A percentile compares a stretch with the other conserved stretches of the same genome.
phyloP scores from a whole-genome alignment of 805 yeast genomes.

The Lipomyces chichibuensis region DNA sequence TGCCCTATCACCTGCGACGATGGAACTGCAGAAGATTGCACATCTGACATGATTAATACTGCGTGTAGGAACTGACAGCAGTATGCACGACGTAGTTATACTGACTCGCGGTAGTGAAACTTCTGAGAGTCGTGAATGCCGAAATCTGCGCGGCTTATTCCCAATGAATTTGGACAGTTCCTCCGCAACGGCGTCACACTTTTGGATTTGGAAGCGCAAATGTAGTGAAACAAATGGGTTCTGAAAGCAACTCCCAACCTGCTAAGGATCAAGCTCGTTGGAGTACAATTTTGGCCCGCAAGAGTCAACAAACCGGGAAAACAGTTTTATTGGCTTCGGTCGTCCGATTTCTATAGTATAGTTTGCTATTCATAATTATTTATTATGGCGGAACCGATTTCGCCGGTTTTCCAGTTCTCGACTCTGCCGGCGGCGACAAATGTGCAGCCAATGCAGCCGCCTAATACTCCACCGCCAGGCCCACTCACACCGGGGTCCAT shows the following conservation, averaged over 20 bases:
- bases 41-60: neutral
- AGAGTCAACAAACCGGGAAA: neutral
- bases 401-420: conserved; percentile 30
- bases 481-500: neutral
- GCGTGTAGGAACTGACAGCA: neutral
- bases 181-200: neutral
- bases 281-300: neutral
- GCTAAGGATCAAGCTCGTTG: neutral
- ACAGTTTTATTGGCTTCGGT: neutral
- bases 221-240: neutral
- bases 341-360: neutral
- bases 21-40: neutral
- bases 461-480: neutral
- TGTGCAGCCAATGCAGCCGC: neutral
- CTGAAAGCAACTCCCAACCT: neutral
- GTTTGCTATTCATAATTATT: neutral
- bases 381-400: conserved; percentile 28
- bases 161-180: neutral
- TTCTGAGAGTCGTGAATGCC: too few relatives aligned
- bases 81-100: neutral
- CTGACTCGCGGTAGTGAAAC: neutral
- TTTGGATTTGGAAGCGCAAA: neutral
- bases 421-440: neutral
- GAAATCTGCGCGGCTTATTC: too few relatives aligned
- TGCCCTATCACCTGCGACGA: neutral